Percentiles rank a stretch among this genome's conserved stretches.
Evolutionary conservation across 495 filamentous ascomycete genomes (phyloP).

Genomic region (Hypoxylon fuscum): DNA sequence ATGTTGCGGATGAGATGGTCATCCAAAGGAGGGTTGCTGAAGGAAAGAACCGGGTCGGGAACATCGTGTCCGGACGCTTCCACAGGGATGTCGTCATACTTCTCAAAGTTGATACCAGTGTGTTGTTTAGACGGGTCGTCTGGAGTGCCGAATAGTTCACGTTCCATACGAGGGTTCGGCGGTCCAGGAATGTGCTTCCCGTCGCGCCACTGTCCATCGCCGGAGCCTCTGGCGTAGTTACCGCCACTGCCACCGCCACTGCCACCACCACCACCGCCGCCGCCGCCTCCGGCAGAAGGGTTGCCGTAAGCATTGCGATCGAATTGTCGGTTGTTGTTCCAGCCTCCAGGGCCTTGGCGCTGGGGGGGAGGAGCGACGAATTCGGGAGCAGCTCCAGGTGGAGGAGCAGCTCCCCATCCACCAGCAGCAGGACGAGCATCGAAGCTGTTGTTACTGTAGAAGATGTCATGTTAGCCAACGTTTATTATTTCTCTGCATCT

Average conservation of each 20-base stretch:
- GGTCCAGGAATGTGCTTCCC: slow-evolving; percentile 95
- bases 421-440: slow-evolving; percentile 51
- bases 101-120: slow-evolving; percentile 99
- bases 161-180: slow-evolving; percentile 86
- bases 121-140: slow-evolving; percentile 95
- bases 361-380: too few relatives aligned
- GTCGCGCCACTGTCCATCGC: slow-evolving; percentile 95
- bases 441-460: slow-evolving; percentile 53
- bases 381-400: too few relatives aligned
- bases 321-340: slow-evolving; percentile 49
- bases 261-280: slow-evolving; percentile 59
- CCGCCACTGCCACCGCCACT: slow-evolving; percentile 60
- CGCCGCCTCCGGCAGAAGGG: too few relatives aligned
- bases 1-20: slow-evolving; percentile 92
- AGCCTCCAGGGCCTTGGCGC: slow-evolving; percentile 40
- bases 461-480: slow-evolving; percentile 31
- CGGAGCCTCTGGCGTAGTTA: slow-evolving; percentile 74
- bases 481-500: slow-evolving; percentile 2
- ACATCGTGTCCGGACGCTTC: slow-evolving; percentile 95
- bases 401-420: slow-evolving; percentile 38
- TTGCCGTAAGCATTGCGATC: slow-evolving; percentile 73
- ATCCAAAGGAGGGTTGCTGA: slow-evolving; percentile 94
- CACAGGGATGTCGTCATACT: slow-evolving; percentile 99
- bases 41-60: slow-evolving; percentile 87
- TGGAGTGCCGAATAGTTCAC: slow-evolving; percentile 91